These are phyloP conservation scores for Funneliformis geosporum DNA, from an alignment of 192 early-diverging fungal genomes.

Conservation along the genomic window DNA sequence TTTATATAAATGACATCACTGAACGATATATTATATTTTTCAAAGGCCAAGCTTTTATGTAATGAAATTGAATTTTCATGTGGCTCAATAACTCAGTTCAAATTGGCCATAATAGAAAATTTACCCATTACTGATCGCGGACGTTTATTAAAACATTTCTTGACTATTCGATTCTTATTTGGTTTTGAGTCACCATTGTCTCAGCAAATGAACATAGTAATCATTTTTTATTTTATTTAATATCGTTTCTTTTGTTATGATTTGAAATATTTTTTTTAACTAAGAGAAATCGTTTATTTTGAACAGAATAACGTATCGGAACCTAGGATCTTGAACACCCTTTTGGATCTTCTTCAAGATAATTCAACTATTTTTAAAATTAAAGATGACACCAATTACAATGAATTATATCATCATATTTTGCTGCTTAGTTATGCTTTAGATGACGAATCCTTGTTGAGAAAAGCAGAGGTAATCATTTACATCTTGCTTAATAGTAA, in stretches of 20 bases:
- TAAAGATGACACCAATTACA: slow-evolving; percentile 12
- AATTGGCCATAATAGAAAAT: slow-evolving; percentile 5
- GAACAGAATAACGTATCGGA: neutral
- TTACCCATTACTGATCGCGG: slow-evolving; percentile 14
- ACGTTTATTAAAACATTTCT: neutral
- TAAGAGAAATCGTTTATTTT: neutral
- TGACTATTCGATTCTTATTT: slow-evolving; percentile 9
- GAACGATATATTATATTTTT: neutral
- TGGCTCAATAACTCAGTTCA: neutral
- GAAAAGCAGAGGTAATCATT: neutral
- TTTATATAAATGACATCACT: neutral
- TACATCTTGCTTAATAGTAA: neutral
- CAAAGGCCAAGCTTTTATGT: slow-evolving; percentile 17
- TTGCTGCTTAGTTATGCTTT: slow-evolving; percentile 4
- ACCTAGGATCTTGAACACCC: neutral
- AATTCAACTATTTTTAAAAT: neutral
- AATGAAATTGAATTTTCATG: slow-evolving; percentile 17
- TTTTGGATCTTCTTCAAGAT: neutral
- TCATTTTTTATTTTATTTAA: neutral
- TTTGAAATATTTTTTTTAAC: neutral
- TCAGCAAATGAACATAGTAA: neutral
- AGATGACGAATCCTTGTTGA: slow-evolving; percentile 3
- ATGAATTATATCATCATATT: slow-evolving; percentile 8
- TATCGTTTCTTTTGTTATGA: neutral
- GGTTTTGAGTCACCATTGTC: neutral